Percentiles rank a stretch among this genome's conserved stretches.
Conservation (phyloP, 2,329 filamentous ascomycete genomes). For the Colletotrichum filicis region DNA sequence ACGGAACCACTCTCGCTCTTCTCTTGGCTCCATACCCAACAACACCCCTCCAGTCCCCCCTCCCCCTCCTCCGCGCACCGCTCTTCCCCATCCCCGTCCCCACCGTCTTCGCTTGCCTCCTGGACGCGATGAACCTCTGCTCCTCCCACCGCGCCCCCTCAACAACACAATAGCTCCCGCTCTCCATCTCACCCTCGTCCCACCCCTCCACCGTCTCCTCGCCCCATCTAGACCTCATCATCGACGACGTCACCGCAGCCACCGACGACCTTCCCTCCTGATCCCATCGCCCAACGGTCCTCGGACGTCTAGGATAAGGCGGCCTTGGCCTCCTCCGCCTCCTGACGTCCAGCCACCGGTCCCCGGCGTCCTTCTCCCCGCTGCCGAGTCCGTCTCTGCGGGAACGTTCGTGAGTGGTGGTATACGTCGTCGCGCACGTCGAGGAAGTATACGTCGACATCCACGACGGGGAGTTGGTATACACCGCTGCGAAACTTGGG, state of each 20-base stretch:
- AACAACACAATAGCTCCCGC: conserved; percentile 19
- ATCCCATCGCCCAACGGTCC: not conserved
- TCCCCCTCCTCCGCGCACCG: not conserved
- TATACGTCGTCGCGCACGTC: conserved; percentile 21
- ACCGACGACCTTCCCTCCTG: not conserved
- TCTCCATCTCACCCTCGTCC: conserved; percentile 10
- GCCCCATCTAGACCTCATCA: not conserved
- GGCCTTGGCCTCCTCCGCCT: not conserved
- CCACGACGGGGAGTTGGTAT: conserved; percentile 24
- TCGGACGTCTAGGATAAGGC: not conserved
- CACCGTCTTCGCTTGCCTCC: not conserved
- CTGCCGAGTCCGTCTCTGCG: not conserved
- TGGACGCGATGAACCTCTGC: not conserved
- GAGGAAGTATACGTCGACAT: conserved; percentile 29
- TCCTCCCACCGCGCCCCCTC: conserved; percentile 27
- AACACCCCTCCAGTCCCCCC: not conserved
- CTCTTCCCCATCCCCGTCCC: not conserved
- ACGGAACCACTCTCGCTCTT: not conserved
- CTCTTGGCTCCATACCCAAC: not conserved
- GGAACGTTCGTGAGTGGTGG: conserved; percentile 2
- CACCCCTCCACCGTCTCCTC: conserved; percentile 10
- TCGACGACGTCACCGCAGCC: not conserved
- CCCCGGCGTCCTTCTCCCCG: not conserved
- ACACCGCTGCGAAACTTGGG: conserved; percentile 9
- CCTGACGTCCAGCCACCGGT: not conserved